A percentile compares a stretch with the other conserved stretches of the same genome.
Conservation (phyloP, 108 stramenopile genomes). For the Heterococcus sp. region DNA sequence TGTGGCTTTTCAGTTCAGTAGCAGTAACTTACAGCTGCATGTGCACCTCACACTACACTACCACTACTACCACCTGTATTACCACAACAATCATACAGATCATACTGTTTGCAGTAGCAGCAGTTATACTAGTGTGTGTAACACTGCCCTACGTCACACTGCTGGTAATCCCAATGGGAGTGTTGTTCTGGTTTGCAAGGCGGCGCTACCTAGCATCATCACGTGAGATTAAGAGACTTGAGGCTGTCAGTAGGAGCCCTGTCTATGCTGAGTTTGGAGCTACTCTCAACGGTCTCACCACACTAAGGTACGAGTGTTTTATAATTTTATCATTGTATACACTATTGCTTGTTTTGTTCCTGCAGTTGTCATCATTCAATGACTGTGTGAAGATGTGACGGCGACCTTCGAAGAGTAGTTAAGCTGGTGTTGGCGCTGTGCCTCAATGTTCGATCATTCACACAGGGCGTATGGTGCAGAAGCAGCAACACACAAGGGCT, state of each 20-base stretch:
- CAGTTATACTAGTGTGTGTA: neutral
- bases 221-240: slow-evolving; percentile 9
- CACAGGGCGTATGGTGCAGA: slow-evolving; percentile 16
- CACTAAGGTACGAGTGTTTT: neutral
- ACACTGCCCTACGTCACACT: neutral
- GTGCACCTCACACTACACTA: no score
- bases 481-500: neutral
- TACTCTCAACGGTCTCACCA: neutral
- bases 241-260: slow-evolving; percentile 29
- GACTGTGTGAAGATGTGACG: no score
- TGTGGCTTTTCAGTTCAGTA: no score
- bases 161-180: neutral
- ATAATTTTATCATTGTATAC: no score
- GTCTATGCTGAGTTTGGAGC: slow-evolving; percentile 29
- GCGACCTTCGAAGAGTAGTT: no score
- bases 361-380: neutral
- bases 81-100: no score
- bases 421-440: no score
- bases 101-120: slow-evolving; percentile 11
- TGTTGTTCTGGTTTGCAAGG: neutral
- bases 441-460: no score
- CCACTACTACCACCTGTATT: no score
- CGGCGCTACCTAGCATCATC: neutral
- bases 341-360: no score
- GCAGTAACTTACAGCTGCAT: no score